Base-by-base conservation (phyloP, 306 rosid species). In the Trichosanthes cucumerina region DNA sequence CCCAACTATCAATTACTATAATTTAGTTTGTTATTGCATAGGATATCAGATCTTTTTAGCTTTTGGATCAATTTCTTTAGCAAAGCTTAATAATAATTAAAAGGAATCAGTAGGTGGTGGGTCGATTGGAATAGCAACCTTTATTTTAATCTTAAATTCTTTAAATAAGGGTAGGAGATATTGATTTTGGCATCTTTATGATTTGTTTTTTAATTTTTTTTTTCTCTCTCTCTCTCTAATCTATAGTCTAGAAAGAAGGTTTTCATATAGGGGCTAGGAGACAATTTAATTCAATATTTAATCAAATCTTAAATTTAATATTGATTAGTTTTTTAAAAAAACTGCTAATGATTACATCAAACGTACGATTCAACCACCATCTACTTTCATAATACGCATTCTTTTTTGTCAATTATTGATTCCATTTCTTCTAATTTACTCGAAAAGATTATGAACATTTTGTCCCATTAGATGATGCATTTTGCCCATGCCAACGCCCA, bases 61-160 rank as follows among this genome's bases (percentile, higher is more conserved):
- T 38, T 68, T 68, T 68, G 46, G 18, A n/a, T 68, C 52, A 38
- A 68, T 68, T 68, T 68, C 19, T 41, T 68, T n/a, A 39, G 50
- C n/a, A 68, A 11, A 68, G 75, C 28, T 68, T 21, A 68, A 41
- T 28, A 60, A 60, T 68, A 68, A 68, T 68, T 68, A 21, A 41
- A 68, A 68, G 75, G 75, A 68, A 68, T 68, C 75, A 57, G 53
- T 71, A 44, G 77, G 57, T 71, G 58, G 57, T 71, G 57, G 77
- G 38, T 21, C 41, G 19, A 71, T 41, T 2, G 58, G 57, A 41
- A 13, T 19, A 70, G 54, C 56, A 14, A 44, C 1, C 76, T 43
- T 13, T 70, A 23, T 43, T 70, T 70, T 13, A 70, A 43, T 71
- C 34, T 47, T 71, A 23, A 71, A 71, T 71, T 43, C 23, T 71